Conservation (phyloP, 257 asterid species). For the Solanum bulbocastanum region DNA sequence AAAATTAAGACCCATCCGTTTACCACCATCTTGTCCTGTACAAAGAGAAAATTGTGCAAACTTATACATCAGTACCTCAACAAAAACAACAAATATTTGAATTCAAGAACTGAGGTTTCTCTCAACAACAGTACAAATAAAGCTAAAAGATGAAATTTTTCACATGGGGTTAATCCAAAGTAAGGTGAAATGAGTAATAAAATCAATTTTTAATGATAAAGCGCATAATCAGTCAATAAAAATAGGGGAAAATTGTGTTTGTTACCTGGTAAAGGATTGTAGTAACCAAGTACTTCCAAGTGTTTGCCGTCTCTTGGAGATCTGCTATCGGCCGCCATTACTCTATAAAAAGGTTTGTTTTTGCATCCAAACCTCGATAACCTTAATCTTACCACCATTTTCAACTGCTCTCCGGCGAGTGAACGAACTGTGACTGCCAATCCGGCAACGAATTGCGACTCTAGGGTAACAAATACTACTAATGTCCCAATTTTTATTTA, state of each 20-base stretch:
- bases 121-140: not conserved
- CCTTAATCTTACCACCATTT: conserved; percentile 77
- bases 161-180: not conserved
- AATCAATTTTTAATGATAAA: not conserved
- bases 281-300: conserved; percentile 88
- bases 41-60: not conserved
- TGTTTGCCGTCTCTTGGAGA: conserved; percentile 98
- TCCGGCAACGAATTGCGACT: not conserved
- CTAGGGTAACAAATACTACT: not conserved
- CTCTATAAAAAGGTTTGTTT: conserved; percentile 83
- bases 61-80: not conserved
- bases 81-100: not conserved
- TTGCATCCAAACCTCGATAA: conserved; percentile 70
- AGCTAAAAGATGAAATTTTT: not conserved
- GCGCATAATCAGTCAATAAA: not conserved
- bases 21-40: conserved; percentile 92
- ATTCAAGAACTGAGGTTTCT: not conserved
- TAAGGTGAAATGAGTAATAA: not conserved
- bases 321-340: conserved; percentile 95
- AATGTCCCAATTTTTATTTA: not conserved
- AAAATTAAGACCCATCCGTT: conserved; percentile 87
- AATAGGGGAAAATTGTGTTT: no score
- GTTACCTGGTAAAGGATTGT: conserved; percentile 92
- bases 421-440: not conserved
- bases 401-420: not conserved